phyloP scores from a whole-genome alignment of 257 asterid genomes.

The Fraxinus pennsylvanica region DNA sequence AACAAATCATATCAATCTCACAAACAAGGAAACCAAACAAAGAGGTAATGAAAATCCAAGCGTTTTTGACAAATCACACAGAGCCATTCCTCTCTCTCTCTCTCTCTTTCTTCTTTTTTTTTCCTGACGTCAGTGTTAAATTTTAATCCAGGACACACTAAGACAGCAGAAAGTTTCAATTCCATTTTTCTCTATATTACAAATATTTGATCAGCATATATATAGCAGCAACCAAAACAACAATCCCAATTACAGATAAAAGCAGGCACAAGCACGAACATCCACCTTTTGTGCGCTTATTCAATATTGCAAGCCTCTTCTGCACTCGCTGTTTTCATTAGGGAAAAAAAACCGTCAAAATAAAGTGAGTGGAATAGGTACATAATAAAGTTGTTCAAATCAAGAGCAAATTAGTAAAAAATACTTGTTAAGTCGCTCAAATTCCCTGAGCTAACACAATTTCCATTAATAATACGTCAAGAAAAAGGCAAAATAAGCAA shows the following conservation, averaged over 20 bases:
- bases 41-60: background rate
- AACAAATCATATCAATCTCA: background rate
- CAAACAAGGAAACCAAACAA: background rate
- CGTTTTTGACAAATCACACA: background rate
- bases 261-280: conserved; percentile 84
- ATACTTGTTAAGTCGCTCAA: background rate
- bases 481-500: background rate
- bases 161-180: background rate
- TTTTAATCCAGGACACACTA: too few relatives aligned
- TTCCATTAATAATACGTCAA: background rate
- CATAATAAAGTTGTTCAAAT: too few relatives aligned
- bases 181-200: conserved; percentile 35
- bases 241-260: conserved; percentile 65
- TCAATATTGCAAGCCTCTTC: conserved; percentile 59
- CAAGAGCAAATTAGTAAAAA: background rate
- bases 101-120: too few relatives aligned
- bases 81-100: background rate
- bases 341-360: background rate
- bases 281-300: conserved; percentile 49
- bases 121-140: too few relatives aligned
- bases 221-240: conserved; percentile 55
- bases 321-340: conserved; percentile 60
- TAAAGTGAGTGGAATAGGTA: background rate
- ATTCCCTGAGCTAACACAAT: background rate
- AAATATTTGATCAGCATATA: conserved; percentile 71